A percentile compares a stretch with the other conserved stretches of the same genome.
These are phyloP conservation scores for Avena sativa DNA, from an alignment of 176 grass and related monocot genomes.

Conservation along the genomic window DNA sequence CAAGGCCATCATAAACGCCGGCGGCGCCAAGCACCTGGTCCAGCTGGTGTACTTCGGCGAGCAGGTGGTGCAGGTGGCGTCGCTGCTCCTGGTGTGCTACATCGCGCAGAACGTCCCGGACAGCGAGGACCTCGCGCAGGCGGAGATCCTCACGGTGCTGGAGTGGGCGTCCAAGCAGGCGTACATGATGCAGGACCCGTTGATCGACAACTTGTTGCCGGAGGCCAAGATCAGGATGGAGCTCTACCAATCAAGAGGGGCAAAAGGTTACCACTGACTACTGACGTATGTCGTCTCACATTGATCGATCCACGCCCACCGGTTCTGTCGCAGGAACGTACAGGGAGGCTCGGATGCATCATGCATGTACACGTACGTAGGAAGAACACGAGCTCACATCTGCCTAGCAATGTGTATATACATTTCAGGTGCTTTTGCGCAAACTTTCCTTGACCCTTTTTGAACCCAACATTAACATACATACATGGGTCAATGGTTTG, in stretches of 20 bases:
- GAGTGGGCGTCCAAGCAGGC: constrained; percentile 87
- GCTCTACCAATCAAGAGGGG: constrained; percentile 83
- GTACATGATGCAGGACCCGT: constrained; percentile 60
- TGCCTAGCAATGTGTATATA: constrained; percentile 41
- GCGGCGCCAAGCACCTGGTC: constrained; percentile 86
- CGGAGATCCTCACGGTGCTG: constrained; percentile 76
- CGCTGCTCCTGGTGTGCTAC: constrained; percentile 74
- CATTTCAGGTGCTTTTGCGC: constrained; percentile 31
- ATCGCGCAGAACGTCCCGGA: constrained; percentile 82
- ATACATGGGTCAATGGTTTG: not conserved
- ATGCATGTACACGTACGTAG: constrained; percentile 11
- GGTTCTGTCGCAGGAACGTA: constrained; percentile 21
- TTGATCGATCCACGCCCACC: not conserved
- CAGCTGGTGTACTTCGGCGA: constrained; percentile 90
- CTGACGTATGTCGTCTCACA: not conserved
- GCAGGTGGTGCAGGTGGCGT: constrained; percentile 64
- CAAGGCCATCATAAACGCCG: constrained; percentile 71
- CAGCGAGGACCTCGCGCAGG: constrained; percentile 78
- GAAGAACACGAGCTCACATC: constrained; percentile 31
- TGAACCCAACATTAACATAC: not conserved
- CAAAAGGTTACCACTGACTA: constrained; percentile 54
- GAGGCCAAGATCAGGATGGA: constrained; percentile 94
- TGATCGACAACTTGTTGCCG: constrained; percentile 64
- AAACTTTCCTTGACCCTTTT: constrained; percentile 8
- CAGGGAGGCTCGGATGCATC: too few relatives aligned